A percentile compares a stretch with the other conserved stretches of the same genome.
These are phyloP conservation scores for Aureobasidium zeae DNA, from an alignment of 2,329 filamentous ascomycete species.

Conservation along the genomic window DNA sequence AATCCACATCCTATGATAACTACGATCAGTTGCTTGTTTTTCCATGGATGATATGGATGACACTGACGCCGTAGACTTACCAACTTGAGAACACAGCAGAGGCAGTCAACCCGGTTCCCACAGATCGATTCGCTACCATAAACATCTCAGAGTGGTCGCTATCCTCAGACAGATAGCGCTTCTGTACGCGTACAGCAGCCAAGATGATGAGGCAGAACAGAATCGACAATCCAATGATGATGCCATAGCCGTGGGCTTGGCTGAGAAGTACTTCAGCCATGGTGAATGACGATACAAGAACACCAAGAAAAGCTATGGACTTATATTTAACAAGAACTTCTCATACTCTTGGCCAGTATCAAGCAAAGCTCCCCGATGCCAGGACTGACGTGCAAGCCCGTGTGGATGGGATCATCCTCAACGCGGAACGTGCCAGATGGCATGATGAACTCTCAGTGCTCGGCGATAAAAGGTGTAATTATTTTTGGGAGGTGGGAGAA, in stretches of 20 bases:
- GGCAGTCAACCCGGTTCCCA: slow-evolving; percentile 25
- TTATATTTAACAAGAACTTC: too few species aligned
- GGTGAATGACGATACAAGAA: too few species aligned
- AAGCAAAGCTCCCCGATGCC: not conserved
- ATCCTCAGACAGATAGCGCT: slow-evolving; percentile 35
- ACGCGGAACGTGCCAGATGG: too few species aligned
- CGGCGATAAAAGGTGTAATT: too few species aligned
- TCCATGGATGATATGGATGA: not conserved
- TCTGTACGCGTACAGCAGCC: slow-evolving; percentile 39
- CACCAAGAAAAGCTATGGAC: too few species aligned
- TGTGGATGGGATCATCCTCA: slow-evolving; percentile 16
- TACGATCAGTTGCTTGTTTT: not conserved
- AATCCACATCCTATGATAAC: slow-evolving; percentile 37
- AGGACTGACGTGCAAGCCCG: slow-evolving; percentile 14
- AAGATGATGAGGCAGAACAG: slow-evolving; percentile 42
- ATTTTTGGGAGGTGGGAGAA: too few species aligned
- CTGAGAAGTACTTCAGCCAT: slow-evolving; percentile 26
- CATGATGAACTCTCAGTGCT: too few species aligned
- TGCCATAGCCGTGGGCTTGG: slow-evolving; percentile 36
- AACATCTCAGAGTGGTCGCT: slow-evolving; percentile 39
- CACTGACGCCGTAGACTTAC: slow-evolving; percentile 12
- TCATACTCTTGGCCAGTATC: not conserved
- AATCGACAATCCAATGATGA: slow-evolving; percentile 41
- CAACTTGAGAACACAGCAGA: slow-evolving; percentile 28
- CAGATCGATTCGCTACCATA: slow-evolving; percentile 28